Evolutionary conservation across 2,329 filamentous ascomycete genomes (phyloP), one percentile per base, ranked within the genome.

Genomic region (Penicillium thymicola): DNA sequence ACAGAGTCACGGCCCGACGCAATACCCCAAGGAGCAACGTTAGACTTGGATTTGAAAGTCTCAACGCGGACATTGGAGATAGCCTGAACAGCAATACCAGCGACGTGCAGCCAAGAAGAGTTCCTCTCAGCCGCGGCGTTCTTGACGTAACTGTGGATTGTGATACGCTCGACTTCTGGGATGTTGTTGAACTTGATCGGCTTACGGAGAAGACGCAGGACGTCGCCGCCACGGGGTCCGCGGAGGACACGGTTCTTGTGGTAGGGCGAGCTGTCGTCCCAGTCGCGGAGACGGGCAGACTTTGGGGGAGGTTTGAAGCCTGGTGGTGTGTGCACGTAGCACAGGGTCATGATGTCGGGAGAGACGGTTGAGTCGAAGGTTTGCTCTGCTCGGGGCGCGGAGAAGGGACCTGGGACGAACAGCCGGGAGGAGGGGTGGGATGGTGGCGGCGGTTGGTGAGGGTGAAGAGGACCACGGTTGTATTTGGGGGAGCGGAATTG

Each of bases 401-500:
- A 89, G 81, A 97, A 99, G 2, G 94, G 94, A 0, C 94, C 94
- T 0, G 94, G 92, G 27, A 89, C 81, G 74, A 94, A 99, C 70
- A 91, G 82, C 71, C 94, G 89, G 57, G 94, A 96, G 28, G 88
- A 84, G 0, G 92, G 92, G 68, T 97, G 90, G 60, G 92, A 94
- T 50, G 87, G 84, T 38, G 86, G 83, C n/a, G 91, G 93, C 57
- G 91, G 89, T 78, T 96, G 91, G 69, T 97, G 86, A 49, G 94
- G 94, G 73, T 97, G 92, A 25, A 97, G 82, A 62, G 92, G 92
- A 55, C 94, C 94, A 69, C 93, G 90, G 75, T 96, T 87, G 82
- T 92, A 99, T 78, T 93, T 94, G 61, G 94, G 94, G 49, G 93
- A 88, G 63, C 92, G 91, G 76, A 89, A 97, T 76, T 96, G 90